Evolutionary conservation across 805 yeast species (phyloP), one percentile per base, ranked within the genome.

Genomic region (Pichia manshurica): DNA sequence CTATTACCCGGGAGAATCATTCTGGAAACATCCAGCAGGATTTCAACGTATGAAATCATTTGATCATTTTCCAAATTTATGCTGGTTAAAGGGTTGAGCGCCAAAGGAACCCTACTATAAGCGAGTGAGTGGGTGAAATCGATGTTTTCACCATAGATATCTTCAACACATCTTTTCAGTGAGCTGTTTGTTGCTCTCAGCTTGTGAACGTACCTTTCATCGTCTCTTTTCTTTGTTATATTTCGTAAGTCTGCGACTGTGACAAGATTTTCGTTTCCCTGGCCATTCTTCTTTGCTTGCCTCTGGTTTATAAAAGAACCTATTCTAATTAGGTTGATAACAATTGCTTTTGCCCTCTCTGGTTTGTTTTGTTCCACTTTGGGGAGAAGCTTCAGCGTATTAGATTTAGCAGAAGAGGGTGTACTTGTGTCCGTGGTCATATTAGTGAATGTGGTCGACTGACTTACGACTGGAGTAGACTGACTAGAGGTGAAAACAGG

Each of bases 21-120:
- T 9, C 51, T 52, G 12, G 58, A 36, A 3, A 62, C 36, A 39
- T 61, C 61, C 20, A 64, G 23, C 3, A 54, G 22, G 34, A 53
- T 52, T 31, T 60, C 64, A 34, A 55, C 57, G 37, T 56, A 64
- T 1, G 67, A 52, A 20, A 61, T 60, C 56, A 62, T 53, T 42
- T 56, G 53, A 47, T 63, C 63, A 37, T 46, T 46, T 12, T 58
- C 63, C 12, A 61, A 42, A 47, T 63, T 59, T 13, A 62, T 47
- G 20, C 48, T 29, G 38, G 49, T 43, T n/a, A 42, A 15, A 13
- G 54, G 47, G 21, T 48, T 37, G 29, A 57, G 41, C 13, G 40
- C 50, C 12, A 63, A 42, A 2, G 66, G 66, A 10, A 61, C 46
- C 25, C 53, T 54, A 7, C 61, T 55, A 51, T 62, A 62, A 20